Conservation (phyloP, 1,139 yeast species). For the Wickerhamiella pararugosa region DNA sequence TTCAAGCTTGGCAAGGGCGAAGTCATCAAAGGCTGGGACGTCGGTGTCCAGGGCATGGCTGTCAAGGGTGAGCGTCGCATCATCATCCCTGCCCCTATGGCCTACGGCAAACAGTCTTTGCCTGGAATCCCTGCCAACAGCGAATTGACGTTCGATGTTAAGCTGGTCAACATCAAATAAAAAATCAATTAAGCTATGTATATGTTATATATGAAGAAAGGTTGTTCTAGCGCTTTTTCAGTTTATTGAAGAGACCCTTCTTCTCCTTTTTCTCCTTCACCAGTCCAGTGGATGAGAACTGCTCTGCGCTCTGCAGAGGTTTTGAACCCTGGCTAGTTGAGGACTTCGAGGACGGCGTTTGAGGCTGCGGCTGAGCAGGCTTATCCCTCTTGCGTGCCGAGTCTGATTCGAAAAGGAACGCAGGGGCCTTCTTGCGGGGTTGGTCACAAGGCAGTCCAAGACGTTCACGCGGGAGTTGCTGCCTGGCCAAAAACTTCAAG, state of each 20-base stretch:
- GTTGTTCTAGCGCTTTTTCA: neutral
- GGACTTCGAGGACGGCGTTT: too few relatives aligned
- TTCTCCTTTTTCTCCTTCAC: constrained; percentile 10
- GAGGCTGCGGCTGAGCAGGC: neutral
- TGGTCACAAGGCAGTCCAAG: constrained; percentile 21
- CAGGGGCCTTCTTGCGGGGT: constrained; percentile 20
- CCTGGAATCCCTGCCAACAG: constrained; percentile 98
- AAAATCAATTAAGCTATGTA: neutral
- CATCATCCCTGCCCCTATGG: constrained; percentile 88
- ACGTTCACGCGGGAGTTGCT: constrained; percentile 19
- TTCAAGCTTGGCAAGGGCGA: constrained; percentile 94
- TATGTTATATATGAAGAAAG: neutral
- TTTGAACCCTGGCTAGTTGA: too few relatives aligned
- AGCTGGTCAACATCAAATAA: constrained; percentile 78
- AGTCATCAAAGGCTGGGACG: constrained; percentile 96
- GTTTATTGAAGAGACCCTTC: constrained; percentile 13
- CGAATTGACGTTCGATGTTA: constrained; percentile 89
- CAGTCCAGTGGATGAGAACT: too few relatives aligned
- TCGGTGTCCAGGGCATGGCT: constrained; percentile 97
- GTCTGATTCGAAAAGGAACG: constrained; percentile 20
- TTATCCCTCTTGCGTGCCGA: constrained; percentile 14
- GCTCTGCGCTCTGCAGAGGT: too few relatives aligned
- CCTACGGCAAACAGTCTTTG: constrained; percentile 83
- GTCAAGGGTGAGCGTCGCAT: constrained; percentile 99
- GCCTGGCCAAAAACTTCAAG: constrained; percentile 23